Evolutionary conservation across 2,329 filamentous ascomycete genomes (phyloP), one percentile per base, ranked within the genome.

Genomic region (Ophiostoma pallidulum): DNA sequence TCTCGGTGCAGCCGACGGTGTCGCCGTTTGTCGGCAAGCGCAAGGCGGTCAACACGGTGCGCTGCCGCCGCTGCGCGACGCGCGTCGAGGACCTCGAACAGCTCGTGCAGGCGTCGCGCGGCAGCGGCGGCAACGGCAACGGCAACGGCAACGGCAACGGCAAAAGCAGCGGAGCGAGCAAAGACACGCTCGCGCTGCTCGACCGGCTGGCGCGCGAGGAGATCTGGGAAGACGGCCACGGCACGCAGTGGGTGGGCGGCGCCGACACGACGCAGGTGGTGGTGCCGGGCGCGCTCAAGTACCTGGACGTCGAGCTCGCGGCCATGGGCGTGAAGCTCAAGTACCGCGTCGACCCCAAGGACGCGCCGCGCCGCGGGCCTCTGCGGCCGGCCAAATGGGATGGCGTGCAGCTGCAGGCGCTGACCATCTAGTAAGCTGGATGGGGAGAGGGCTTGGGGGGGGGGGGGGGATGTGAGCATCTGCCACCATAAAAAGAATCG

Each of bases 271-370:
- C 90, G 4, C 74, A 92, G 55, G 88, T 98, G 31, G 90, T 89
- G 46, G 86, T 98, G 14, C 92, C 92, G 0, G 91, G 90, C 54
- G 92, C 94, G 47, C 69, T 98, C 64, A 88, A 86, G 67, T 97
- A 85, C 70, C 68, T 98, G 56, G 92, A 98, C 67, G 90, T 95
- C 18, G 92, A 98, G 67, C 70, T 98, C 58, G 87, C 90, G 31
- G 89, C 89, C 48, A 98, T 98, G 92, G 92, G 92, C 45, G 83
- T 98, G 46, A 84, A 89, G 68, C 78, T 98, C 68, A 95, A 88
- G 73, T 97, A 95, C 58, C 69, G 69, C 48, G 65, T 80, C 36
- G 72, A 74, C 56, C 69, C 67, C 63, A 83, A 84, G 64, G 84
- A 97, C 56, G 75, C 71, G 57, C 70, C 74, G 47, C 69, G 74